A percentile compares a stretch with the other conserved stretches of the same genome.
Evolutionary conservation across 1,284 basidiomycete genomes (phyloP).

Genomic region (Uromyces viciae-fabae): DNA sequence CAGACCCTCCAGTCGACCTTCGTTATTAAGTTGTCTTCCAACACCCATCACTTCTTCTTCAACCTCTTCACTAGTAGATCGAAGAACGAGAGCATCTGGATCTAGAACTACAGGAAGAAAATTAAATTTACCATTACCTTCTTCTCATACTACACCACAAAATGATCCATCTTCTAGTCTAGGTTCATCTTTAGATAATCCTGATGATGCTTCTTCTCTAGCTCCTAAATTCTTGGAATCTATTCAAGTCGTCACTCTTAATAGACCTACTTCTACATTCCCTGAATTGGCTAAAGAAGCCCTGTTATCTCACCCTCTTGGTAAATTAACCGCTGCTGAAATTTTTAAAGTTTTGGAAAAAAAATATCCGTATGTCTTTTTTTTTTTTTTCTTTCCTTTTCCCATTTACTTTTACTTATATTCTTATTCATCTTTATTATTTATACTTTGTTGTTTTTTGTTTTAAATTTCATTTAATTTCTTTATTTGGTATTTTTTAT

Average conservation of each 20-base stretch:
- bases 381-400: not conserved
- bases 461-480: not conserved
- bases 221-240: conserved; percentile 40
- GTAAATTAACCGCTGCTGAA: conserved; percentile 43
- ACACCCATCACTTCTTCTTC: not conserved
- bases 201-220: conserved; percentile 18
- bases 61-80: not conserved
- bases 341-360: conserved; percentile 45
- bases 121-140: conserved; percentile 33
- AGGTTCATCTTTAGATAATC: too few relatives aligned
- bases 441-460: not conserved
- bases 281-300: conserved; percentile 45
- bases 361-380: conserved; percentile 41
- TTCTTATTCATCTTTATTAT: too few relatives aligned
- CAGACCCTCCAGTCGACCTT: not conserved
- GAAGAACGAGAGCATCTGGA: conserved; percentile 33
- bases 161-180: not conserved
- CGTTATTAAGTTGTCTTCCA: not conserved
- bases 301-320: conserved; percentile 25
- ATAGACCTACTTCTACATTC: conserved; percentile 26
- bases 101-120: conserved; percentile 13
- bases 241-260: conserved; percentile 21
- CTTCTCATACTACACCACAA: conserved; percentile 16
- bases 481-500: too few relatives aligned
- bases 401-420: not conserved